Base-by-base conservation (phyloP, 2,329 filamentous ascomycete species). In the Colletotrichum salicis region DNA sequence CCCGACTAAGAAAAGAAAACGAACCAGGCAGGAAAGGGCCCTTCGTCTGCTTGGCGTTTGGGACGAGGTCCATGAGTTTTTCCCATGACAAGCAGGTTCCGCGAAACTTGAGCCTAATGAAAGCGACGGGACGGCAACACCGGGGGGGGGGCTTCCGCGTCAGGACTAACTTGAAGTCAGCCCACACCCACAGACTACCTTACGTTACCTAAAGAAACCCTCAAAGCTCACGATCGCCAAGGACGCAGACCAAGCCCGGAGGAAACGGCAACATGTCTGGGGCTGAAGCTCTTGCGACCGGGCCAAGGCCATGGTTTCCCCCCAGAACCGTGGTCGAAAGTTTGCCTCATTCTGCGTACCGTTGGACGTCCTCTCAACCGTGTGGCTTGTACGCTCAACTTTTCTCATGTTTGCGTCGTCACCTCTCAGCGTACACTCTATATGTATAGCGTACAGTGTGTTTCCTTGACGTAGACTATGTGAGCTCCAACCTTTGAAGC, bases 261-360 rank as follows among this genome's bases (percentile, higher is more conserved):
- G 41, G 41, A 22, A 48, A 48, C 41, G 41, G 41, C 41, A 35
- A 45, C 55, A 41, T 37, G 64, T 52, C 56, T 65, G 66, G 37
- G 51, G 59, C 65, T 41, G 29, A 27, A 52, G 29, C 35, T 58
- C 41, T 57, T 64, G 61, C 52, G 66, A 64, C 66, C 48, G 66
- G 61, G 64, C 66, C 66, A 69, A 69, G 66, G n/a, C 51, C 19
- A 31, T 22, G 41, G 6, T 41, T 41, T 19, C 51, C 24, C 27
- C 27, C 27, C 27, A 29, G 27, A 29, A 29, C 31, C 31, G 15
- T 41, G 54, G 37, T 41, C 22, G 45, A 27, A n/a, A 11, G 54
- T 41, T 37, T 4, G 45, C 64, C 45, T 33, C 27, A 19, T 33
- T 22, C 35, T n/a, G 22, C 45, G 7, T 48, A 11, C 51, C 33